Conservation (phyloP, 345 rosid species). For the Sisymbrium altissimum region DNA sequence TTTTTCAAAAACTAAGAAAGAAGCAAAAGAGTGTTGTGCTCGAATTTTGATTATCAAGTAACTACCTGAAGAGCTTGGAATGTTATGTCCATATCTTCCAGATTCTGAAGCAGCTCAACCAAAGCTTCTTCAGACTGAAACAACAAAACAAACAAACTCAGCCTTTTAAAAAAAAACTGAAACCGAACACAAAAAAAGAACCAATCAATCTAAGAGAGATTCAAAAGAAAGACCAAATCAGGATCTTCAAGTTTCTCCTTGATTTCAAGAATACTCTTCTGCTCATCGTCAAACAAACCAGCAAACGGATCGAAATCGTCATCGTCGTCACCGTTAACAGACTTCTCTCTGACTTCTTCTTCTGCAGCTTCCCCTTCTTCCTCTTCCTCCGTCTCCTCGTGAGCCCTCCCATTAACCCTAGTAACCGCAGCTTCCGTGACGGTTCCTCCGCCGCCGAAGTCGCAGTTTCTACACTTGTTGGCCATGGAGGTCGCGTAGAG, state of each 20-base stretch:
- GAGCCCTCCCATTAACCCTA: slow-evolving; percentile 36
- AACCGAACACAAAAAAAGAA: not conserved
- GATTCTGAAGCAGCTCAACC: slow-evolving; percentile 88
- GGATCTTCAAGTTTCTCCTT: slow-evolving; percentile 84
- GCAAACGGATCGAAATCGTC: slow-evolving; percentile 76
- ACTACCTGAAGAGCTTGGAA: slow-evolving; percentile 85
- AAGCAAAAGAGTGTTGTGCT: not conserved
- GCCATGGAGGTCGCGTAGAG: slow-evolving; percentile 61
- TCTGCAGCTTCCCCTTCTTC: slow-evolving; percentile 8
- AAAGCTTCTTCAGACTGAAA: slow-evolving; percentile 79
- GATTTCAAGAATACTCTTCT: slow-evolving; percentile 73
- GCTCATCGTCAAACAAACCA: slow-evolving; percentile 95
- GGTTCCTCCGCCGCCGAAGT: slow-evolving; percentile 36
- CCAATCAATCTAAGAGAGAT: not conserved
- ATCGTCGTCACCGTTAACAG: slow-evolving; percentile 51
- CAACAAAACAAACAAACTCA: slow-evolving; percentile 14
- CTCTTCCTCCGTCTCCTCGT: slow-evolving; percentile 38
- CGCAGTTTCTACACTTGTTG: slow-evolving; percentile 60
- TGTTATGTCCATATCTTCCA: slow-evolving; percentile 94
- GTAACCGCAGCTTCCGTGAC: slow-evolving; percentile 30
- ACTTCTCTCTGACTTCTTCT: slow-evolving; percentile 48
- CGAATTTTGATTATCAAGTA: not conserved
- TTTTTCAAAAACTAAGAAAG: not conserved
- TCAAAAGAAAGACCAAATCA: slow-evolving; percentile 58
- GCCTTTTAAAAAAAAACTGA: slow-evolving; percentile 5